Evolutionary conservation across 2,329 filamentous ascomycete species (phyloP).

Genomic region (Elsinoe fawcettii): DNA sequence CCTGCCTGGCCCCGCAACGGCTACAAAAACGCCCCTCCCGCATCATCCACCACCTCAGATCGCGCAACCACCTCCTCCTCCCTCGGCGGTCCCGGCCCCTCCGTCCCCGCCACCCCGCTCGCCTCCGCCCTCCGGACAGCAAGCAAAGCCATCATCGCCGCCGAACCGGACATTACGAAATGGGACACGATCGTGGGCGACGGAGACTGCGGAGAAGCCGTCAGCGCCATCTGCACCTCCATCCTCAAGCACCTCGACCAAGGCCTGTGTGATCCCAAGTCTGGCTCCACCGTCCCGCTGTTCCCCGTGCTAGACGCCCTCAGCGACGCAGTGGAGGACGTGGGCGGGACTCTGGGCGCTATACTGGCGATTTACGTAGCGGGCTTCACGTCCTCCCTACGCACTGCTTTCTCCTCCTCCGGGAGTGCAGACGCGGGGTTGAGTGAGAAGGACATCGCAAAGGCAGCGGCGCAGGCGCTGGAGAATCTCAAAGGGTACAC

Average conservation of each 20-base stretch:
- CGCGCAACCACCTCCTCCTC: slow-evolving; percentile 16
- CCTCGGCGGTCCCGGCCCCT: slow-evolving; percentile 21
- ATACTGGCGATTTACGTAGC: slow-evolving; percentile 33
- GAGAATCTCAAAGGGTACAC: slow-evolving; percentile 37
- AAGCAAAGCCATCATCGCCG: slow-evolving; percentile 44
- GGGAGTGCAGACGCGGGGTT: slow-evolving; percentile 19
- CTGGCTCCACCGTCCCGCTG: slow-evolving; percentile 22
- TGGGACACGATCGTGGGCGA: slow-evolving; percentile 59
- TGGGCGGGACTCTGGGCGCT: slow-evolving; percentile 32
- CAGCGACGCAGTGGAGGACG: slow-evolving; percentile 29
- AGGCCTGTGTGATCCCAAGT: slow-evolving; percentile 21
- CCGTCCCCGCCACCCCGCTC: slow-evolving; percentile 25
- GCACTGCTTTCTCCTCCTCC: slow-evolving; percentile 26
- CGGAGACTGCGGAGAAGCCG: slow-evolving; percentile 57
- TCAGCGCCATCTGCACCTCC: slow-evolving; percentile 32
- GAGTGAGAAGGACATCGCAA: slow-evolving; percentile 19
- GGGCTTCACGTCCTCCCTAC: slow-evolving; percentile 33
- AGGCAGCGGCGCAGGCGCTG: slow-evolving; percentile 32
- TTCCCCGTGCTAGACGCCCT: slow-evolving; percentile 31
- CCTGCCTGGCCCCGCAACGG: slow-evolving; percentile 46
- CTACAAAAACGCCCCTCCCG: slow-evolving; percentile 23
- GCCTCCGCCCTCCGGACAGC: slow-evolving; percentile 35
- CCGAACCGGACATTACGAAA: slow-evolving; percentile 55
- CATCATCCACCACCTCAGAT: slow-evolving; percentile 3
- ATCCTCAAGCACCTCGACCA: slow-evolving; percentile 27